Evolutionary conservation across 768 basidiomycete species (phyloP).

Genomic region (Lanmaoa pseudosensibilis): DNA sequence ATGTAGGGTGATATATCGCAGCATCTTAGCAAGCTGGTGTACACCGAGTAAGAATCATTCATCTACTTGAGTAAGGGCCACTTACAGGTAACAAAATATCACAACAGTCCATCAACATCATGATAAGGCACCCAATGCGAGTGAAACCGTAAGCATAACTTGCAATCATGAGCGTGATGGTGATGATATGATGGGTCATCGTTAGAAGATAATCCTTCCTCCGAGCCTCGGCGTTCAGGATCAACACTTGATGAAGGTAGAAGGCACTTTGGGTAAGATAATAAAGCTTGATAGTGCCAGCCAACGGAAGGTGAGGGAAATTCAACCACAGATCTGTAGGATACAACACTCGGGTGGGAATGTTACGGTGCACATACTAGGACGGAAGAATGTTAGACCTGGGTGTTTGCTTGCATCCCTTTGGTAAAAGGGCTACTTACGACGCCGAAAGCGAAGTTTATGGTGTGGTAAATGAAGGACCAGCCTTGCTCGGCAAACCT

Average conservation of each 20-base stretch:
- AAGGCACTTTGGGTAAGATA: constrained; percentile 85
- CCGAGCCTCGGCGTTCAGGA: constrained; percentile 89
- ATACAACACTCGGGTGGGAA: constrained; percentile 65
- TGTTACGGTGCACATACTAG: constrained; percentile 77
- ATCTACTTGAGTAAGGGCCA: constrained; percentile 11
- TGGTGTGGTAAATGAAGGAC: constrained; percentile 76
- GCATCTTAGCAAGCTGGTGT: constrained; percentile 85
- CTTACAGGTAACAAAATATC: constrained; percentile 91
- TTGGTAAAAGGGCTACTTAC: constrained; percentile 52
- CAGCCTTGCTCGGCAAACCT: constrained; percentile 97
- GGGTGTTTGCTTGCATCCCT: constrained; percentile 2
- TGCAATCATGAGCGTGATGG: constrained; percentile 68
- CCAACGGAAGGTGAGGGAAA: constrained; percentile 81
- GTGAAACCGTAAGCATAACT: constrained; percentile 87
- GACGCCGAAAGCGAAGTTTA: constrained; percentile 75
- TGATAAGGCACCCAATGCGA: constrained; percentile 84
- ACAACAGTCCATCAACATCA: constrained; percentile 92
- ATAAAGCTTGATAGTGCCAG: constrained; percentile 85
- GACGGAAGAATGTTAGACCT: constrained; percentile 9
- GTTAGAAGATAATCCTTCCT: constrained; percentile 94
- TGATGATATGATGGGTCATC: constrained; percentile 95
- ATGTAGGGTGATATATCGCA: constrained; percentile 75
- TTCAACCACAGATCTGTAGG: constrained; percentile 69
- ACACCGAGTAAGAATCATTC: constrained; percentile 3
- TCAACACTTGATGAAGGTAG: constrained; percentile 88